phyloP scores from a whole-genome alignment of 345 rosid genomes.

The Dimocarpus longan region DNA sequence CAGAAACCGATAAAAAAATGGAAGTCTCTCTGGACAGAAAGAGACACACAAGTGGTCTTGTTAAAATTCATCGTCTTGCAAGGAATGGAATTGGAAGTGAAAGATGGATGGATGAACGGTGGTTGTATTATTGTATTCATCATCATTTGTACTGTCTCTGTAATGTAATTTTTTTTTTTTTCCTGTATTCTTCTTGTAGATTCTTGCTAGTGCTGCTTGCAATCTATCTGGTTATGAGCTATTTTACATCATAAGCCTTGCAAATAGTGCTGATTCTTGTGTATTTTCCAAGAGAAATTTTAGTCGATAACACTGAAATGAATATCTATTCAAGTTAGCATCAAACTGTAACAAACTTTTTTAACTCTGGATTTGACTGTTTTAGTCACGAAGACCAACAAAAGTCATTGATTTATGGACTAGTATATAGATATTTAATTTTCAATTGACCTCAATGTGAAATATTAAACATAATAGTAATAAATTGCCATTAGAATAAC shows the following conservation, averaged over 20 bases:
- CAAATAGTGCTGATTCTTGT: background rate
- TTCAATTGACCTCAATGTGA: too few species aligned
- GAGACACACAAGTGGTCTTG: background rate
- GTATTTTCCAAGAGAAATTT: background rate
- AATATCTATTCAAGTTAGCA: too few species aligned
- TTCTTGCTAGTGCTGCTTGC: slow-evolving; percentile 1
- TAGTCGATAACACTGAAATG: too few species aligned
- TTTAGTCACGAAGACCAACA: too few species aligned
- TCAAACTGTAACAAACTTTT: too few species aligned
- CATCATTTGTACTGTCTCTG: slow-evolving; percentile 1
- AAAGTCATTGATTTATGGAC: too few species aligned
- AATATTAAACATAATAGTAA: too few species aligned
- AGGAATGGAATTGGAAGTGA: background rate
- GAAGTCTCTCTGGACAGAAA: background rate
- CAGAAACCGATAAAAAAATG: background rate
- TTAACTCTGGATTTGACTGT: too few species aligned
- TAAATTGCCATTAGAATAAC: too few species aligned
- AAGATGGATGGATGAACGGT: background rate
- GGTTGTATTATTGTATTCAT: slow-evolving; percentile 16
- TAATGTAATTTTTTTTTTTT: slow-evolving; percentile 15
- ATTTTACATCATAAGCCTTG: background rate
- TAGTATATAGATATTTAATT: too few species aligned
- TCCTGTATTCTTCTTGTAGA: slow-evolving; percentile 5
- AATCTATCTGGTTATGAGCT: background rate
- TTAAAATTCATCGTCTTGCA: background rate